A percentile compares a stretch with the other conserved stretches of the same genome.
Conservation (phyloP, 306 rosid genomes). For the Carpinus viminea region DNA sequence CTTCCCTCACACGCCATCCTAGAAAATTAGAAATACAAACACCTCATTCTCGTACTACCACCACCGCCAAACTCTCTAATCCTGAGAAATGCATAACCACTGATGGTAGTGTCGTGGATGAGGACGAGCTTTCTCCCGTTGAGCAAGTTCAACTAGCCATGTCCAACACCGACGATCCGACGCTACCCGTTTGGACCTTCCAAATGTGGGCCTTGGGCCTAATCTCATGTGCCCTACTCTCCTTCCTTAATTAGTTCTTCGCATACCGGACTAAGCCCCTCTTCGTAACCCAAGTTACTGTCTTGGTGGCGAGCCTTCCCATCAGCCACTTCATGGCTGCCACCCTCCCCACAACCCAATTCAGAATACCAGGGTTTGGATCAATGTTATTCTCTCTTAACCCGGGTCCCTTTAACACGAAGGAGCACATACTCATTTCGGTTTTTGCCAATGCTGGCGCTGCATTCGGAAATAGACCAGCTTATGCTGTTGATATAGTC, state of each 20-base stretch:
- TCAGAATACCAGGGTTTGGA: slow-evolving; percentile 48
- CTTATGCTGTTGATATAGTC: slow-evolving; percentile 57
- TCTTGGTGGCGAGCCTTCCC: slow-evolving; percentile 64
- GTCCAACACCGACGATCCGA: slow-evolving; percentile 57
- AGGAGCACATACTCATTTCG: slow-evolving; percentile 75
- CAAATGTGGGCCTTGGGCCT: slow-evolving; percentile 79
- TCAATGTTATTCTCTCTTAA: slow-evolving; percentile 35
- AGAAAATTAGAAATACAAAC: not conserved
- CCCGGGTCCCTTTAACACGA: slow-evolving; percentile 76
- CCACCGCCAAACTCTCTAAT: not conserved
- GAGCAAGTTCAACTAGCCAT: slow-evolving; percentile 74
- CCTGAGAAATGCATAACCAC: not conserved
- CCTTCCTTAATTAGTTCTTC: slow-evolving; percentile 84
- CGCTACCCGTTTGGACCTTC: slow-evolving; percentile 79
- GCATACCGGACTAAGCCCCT: slow-evolving; percentile 67
- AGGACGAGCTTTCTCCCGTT: slow-evolving; percentile 55
- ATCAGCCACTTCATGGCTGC: slow-evolving; percentile 66
- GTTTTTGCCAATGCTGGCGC: slow-evolving; percentile 80
- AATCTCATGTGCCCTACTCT: slow-evolving; percentile 51
- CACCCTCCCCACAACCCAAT: slow-evolving; percentile 38
- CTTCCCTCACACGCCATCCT: not conserved
- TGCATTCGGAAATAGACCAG: slow-evolving; percentile 64
- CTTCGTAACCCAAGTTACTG: slow-evolving; percentile 51
- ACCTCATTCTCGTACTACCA: not conserved
- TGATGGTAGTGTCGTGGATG: not conserved